Conservation (phyloP, 2,329 filamentous ascomycete genomes). For the Escovopsis sp. region DNA sequence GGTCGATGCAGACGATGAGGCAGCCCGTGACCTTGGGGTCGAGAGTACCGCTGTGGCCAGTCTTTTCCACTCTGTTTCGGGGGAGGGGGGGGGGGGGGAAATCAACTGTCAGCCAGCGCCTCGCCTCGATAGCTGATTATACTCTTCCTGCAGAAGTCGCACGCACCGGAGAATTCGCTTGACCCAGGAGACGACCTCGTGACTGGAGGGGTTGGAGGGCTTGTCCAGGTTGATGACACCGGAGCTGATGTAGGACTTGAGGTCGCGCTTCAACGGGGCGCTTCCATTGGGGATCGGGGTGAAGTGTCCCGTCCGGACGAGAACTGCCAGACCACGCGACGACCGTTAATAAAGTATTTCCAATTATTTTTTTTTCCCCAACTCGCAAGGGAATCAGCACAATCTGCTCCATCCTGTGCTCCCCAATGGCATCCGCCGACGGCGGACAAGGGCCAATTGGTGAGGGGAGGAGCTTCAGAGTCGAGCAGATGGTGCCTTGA, state of each 20-base stretch:
- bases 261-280: slow-evolving; percentile 79
- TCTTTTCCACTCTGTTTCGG: slow-evolving; percentile 54
- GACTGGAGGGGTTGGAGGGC: slow-evolving; percentile 91
- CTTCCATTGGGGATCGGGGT: slow-evolving; percentile 91
- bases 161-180: slow-evolving; percentile 85
- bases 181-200: slow-evolving; percentile 98
- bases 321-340: slow-evolving; percentile 37
- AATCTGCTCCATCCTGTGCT: no score
- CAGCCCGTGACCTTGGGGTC: slow-evolving; percentile 97
- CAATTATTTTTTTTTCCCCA: no score
- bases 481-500: no score
- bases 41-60: slow-evolving; percentile 93
- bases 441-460: no score
- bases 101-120: no score
- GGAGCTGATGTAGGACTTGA: slow-evolving; percentile 93
- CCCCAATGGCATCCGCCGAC: not conserved
- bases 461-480: no score
- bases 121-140: no score
- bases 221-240: slow-evolving; percentile 85
- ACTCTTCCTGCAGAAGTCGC: no score
- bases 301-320: slow-evolving; percentile 89
- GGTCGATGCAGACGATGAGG: slow-evolving; percentile 89
- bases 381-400: no score
- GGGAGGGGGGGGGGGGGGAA: no score
- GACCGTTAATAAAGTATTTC: no score